phyloP scores from a whole-genome alignment of 2,329 filamentous ascomycete species.

The Pseudogymnoascus sp. region DNA sequence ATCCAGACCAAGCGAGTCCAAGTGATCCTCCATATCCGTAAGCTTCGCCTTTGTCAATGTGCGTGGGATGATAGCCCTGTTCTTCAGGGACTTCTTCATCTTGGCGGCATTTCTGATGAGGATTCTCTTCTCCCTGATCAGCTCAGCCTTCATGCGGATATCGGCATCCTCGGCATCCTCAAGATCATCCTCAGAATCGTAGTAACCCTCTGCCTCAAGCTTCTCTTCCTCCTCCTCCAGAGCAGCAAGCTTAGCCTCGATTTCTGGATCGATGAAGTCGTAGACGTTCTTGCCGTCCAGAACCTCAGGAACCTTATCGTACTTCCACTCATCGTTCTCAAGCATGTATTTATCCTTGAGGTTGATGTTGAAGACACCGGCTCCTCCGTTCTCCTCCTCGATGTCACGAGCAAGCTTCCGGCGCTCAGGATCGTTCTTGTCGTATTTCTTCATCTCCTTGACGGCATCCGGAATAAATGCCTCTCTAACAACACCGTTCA shows the following conservation, averaged over 20 bases:
- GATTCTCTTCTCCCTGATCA: slow-evolving; percentile 90
- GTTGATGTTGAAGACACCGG: slow-evolving; percentile 93
- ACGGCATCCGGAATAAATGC: slow-evolving; percentile 81
- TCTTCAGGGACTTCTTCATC: slow-evolving; percentile 96
- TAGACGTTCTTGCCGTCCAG: slow-evolving; percentile 95
- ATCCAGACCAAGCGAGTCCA: slow-evolving; percentile 80
- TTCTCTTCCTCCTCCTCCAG: slow-evolving; percentile 94
- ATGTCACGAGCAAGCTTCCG: slow-evolving; percentile 74
- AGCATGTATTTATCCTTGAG: slow-evolving; percentile 82
- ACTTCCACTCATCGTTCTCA: slow-evolving; percentile 85
- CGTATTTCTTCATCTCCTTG: slow-evolving; percentile 76
- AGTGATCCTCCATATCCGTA: slow-evolving; percentile 75
- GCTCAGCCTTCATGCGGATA: slow-evolving; percentile 79
- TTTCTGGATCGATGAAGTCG: slow-evolving; percentile 95
- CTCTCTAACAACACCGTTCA: slow-evolving; percentile 70
- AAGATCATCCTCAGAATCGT: slow-evolving; percentile 72
- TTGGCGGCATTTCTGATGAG: slow-evolving; percentile 89
- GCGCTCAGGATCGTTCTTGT: slow-evolving; percentile 80
- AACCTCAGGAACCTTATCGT: slow-evolving; percentile 90
- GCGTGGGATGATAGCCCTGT: slow-evolving; percentile 85
- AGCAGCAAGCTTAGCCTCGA: slow-evolving; percentile 82
- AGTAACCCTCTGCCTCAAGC: slow-evolving; percentile 84
- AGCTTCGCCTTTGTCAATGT: slow-evolving; percentile 72
- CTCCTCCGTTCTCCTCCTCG: slow-evolving; percentile 85
- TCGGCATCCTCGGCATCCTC: slow-evolving; percentile 87